Evolutionary conservation across 2,329 filamentous ascomycete species (phyloP), one percentile per base, ranked within the genome.

Genomic region (Nothophoma quercina): DNA sequence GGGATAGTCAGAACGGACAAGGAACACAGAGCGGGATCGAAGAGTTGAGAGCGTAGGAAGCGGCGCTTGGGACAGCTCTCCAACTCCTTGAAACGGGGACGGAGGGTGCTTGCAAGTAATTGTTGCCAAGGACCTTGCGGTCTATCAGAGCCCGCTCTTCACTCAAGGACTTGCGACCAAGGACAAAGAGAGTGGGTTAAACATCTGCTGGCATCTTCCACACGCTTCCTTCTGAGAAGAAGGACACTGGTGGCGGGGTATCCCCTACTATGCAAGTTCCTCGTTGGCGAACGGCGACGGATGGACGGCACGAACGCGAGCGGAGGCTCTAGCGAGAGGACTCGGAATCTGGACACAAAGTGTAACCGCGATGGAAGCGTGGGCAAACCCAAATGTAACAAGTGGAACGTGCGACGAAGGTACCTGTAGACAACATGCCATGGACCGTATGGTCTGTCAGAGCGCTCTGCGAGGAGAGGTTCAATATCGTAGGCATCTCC

Each of bases 141-240:
- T 52, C 66, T 70, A 30, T 65, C 62, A 62, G 59, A 65, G 58
- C 34, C 26, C 33, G 38, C 43, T n/a, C n/a, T n/a, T n/a, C n/a
- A n/a, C n/a, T n/a, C n/a, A n/a, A n/a, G n/a, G 18, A 33, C 36
- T 21, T 21, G 34, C 36, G 22, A 57, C 35, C 21, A 18, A 35
- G 33, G 49, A 52, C 42, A 47, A 22, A 38, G 33, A 33, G 21
- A 26, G 26, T 33, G 33, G 26, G 34, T 58, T 64, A 60, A 32
- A 68, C 63, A 56, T 62, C 68, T 59, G 55, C 58, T 63, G 66
- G 63, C 63, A 53, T 69, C 66, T 65, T 67, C 65, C 65, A 59
- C 66, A 46, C 58, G 40, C 50, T 53, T 49, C 51, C 33, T 28
- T 47, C 58, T 60, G 55, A 59, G 33, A 62, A 62, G 49, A 54